These are phyloP conservation scores for Sanghuangporus sanghuang DNA, from an alignment of 1,284 basidiomycete species.

Conservation along the genomic window DNA sequence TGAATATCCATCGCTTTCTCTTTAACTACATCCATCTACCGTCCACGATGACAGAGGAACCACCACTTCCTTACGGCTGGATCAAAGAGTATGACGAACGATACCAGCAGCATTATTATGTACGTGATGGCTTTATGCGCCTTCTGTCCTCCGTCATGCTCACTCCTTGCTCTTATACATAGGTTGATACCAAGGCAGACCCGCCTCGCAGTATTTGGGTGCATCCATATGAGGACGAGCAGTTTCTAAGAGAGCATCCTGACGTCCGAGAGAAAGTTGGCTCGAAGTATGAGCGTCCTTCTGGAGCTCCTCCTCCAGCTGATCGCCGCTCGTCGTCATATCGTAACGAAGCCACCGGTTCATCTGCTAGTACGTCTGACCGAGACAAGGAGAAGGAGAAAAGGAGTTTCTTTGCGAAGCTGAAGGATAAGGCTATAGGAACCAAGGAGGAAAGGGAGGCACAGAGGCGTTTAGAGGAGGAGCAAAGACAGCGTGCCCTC, in stretches of 20 bases:
- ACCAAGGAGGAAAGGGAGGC: conserved; percentile 60
- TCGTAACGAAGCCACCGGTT: neutral
- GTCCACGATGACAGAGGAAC: conserved; percentile 24
- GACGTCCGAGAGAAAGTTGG: conserved; percentile 37
- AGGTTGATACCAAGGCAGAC: conserved; percentile 60
- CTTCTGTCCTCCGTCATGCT: conserved; percentile 15
- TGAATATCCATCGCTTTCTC: neutral
- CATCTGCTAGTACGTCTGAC: neutral
- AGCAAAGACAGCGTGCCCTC: conserved; percentile 18
- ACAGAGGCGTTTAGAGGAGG: conserved; percentile 24
- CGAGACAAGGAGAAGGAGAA: conserved; percentile 25
- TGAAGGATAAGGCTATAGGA: conserved; percentile 58
- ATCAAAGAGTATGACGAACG: conserved; percentile 45
- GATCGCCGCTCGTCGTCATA: neutral
- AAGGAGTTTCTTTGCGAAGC: conserved; percentile 48
- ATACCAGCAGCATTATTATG: conserved; percentile 41
- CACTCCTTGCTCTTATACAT: conserved; percentile 1
- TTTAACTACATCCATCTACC: conserved; percentile 21
- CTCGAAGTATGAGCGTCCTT: conserved; percentile 21
- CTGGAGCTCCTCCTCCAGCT: conserved; percentile 19
- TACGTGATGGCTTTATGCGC: conserved; percentile 21
- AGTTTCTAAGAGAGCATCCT: conserved; percentile 53
- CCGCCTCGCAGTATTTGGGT: conserved; percentile 69
- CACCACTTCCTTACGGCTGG: conserved; percentile 57
- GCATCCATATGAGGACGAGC: conserved; percentile 65